Evolutionary conservation across 2,329 filamentous ascomycete species (phyloP).

Genomic region (Colletotrichum cereale): DNA sequence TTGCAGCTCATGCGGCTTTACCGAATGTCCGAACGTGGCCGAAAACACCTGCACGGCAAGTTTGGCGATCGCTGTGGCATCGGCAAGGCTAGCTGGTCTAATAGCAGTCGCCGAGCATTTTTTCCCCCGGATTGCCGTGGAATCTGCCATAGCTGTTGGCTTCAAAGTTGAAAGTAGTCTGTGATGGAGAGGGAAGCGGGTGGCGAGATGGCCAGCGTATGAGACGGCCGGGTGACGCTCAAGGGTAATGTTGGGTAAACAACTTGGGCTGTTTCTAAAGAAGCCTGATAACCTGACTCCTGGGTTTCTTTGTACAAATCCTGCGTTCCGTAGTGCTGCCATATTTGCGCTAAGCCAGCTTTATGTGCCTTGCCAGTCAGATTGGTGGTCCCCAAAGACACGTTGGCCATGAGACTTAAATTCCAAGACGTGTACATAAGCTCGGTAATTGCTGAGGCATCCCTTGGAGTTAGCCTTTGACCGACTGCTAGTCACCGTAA

Average conservation of each 20-base stretch:
- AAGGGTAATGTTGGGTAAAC: not conserved
- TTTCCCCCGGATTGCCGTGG: not conserved
- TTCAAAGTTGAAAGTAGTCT: not conserved
- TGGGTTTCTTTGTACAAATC: constrained; percentile 8
- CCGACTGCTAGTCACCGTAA: not conserved
- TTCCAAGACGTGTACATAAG: not conserved
- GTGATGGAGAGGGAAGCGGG: not conserved
- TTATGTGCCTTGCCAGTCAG: not conserved
- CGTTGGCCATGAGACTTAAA: constrained; percentile 10
- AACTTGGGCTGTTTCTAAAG: not conserved
- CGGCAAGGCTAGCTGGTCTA: constrained; percentile 35
- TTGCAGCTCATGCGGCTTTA: constrained; percentile 52
- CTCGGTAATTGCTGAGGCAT: too few species aligned
- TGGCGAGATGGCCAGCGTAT: not conserved
- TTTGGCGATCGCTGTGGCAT: constrained; percentile 48
- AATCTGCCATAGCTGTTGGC: constrained; percentile 7
- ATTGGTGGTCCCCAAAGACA: constrained; percentile 15
- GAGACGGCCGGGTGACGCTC: not conserved
- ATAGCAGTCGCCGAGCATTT: not conserved
- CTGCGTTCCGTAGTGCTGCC: not conserved
- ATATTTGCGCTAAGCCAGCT: not conserved
- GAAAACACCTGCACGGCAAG: constrained; percentile 54
- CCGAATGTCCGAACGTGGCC: constrained; percentile 57
- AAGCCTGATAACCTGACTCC: too few species aligned
- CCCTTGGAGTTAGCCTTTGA: not conserved